These are phyloP conservation scores for Amanita polypyramis DNA, from an alignment of 768 basidiomycete species.

Conservation along the genomic window DNA sequence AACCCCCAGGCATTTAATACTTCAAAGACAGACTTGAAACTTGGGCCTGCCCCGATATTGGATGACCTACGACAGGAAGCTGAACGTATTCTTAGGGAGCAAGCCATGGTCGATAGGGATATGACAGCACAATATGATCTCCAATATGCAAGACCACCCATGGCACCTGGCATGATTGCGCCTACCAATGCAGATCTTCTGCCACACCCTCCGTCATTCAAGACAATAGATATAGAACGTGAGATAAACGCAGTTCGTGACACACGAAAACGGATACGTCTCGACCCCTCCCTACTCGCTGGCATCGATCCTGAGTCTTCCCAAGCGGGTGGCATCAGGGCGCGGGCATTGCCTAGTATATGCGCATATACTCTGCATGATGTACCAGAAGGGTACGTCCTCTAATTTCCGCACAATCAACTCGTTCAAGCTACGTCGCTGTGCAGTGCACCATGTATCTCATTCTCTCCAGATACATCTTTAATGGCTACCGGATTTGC, in stretches of 20 bases:
- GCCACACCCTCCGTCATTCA: slow-evolving; percentile 77
- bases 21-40: slow-evolving; percentile 68
- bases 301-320: slow-evolving; percentile 48
- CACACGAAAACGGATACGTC: slow-evolving; percentile 81
- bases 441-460: slow-evolving; percentile 68
- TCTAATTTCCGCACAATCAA: background rate
- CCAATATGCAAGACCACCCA: slow-evolving; percentile 37
- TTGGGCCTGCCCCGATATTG: slow-evolving; percentile 71
- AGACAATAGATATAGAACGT: slow-evolving; percentile 77
- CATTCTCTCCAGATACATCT: slow-evolving; percentile 86
- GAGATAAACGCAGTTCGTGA: slow-evolving; percentile 88
- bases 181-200: slow-evolving; percentile 66
- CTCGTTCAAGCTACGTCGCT: slow-evolving; percentile 1
- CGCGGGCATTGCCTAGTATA: slow-evolving; percentile 78
- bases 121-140: slow-evolving; percentile 57
- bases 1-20: slow-evolving; percentile 69
- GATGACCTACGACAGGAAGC: slow-evolving; percentile 79
- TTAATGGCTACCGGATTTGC: slow-evolving; percentile 92
- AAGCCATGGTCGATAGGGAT: slow-evolving; percentile 67
- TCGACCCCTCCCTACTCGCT: slow-evolving; percentile 63
- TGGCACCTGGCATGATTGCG: slow-evolving; percentile 44
- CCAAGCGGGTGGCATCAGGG: slow-evolving; percentile 45
- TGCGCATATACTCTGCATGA: slow-evolving; percentile 95
- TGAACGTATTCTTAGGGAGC: slow-evolving; percentile 69
- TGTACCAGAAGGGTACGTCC: slow-evolving; percentile 79